A percentile compares a stretch with the other conserved stretches of the same genome.
phyloP scores from a whole-genome alignment of 345 rosid species.

The Eucalyptus erythrocorys region DNA sequence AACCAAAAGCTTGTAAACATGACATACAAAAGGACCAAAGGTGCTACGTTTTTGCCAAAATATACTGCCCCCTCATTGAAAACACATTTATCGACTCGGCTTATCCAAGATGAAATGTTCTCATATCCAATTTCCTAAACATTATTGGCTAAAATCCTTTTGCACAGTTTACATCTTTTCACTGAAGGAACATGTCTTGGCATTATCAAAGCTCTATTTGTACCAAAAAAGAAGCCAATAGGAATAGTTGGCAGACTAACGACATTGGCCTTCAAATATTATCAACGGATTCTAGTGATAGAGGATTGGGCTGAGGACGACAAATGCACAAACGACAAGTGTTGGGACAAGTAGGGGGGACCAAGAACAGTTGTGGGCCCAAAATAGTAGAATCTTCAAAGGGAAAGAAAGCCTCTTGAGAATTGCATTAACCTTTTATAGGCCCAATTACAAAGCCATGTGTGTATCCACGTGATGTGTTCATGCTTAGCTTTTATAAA shows the following conservation, averaged over 20 bases:
- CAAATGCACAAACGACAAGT: not conserved
- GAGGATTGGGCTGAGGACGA: slow-evolving; percentile 26
- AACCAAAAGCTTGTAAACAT: not conserved
- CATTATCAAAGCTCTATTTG: too few relatives aligned
- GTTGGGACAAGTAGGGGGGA: not conserved
- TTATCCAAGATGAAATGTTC: not conserved
- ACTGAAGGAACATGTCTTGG: not conserved
- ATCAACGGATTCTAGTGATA: slow-evolving; percentile 32
- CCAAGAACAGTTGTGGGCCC: not conserved
- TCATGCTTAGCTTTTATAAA: not conserved
- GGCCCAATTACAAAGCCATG: not conserved
- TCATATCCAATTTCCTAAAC: not conserved
- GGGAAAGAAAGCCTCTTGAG: slow-evolving; percentile 27
- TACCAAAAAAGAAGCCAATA: too few relatives aligned
- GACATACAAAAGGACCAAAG: not conserved
- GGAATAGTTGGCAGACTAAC: too few relatives aligned
- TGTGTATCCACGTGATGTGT: not conserved
- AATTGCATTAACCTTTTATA: not conserved
- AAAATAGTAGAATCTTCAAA: slow-evolving; percentile 16
- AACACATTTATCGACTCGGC: not conserved
- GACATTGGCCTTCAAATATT: slow-evolving; percentile 31
- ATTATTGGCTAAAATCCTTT: not conserved
- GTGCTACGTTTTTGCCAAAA: not conserved
- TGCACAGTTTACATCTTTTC: not conserved
- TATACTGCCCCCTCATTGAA: not conserved